A percentile compares a stretch with the other conserved stretches of the same genome.
These are phyloP conservation scores for Candida glaebosa DNA, from an alignment of 805 yeast species.

Conservation along the genomic window DNA sequence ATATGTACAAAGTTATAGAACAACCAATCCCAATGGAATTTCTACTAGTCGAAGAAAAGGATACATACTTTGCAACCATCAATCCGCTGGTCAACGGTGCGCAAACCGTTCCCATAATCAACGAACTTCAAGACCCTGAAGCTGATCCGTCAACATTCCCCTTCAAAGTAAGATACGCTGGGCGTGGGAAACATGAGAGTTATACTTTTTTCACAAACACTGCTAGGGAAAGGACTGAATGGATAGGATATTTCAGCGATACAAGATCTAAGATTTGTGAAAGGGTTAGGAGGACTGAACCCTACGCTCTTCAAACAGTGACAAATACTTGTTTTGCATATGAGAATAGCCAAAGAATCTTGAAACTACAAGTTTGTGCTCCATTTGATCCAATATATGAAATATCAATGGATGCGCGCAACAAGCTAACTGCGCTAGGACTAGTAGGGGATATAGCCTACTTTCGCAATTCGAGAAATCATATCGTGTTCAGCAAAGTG, in stretches of 20 bases:
- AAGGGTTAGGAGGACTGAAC: conserved; percentile 39
- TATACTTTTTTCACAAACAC: conserved; percentile 49
- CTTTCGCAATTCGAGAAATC: conserved; percentile 16
- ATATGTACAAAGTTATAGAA: conserved; percentile 43
- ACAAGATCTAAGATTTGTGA: conserved; percentile 17
- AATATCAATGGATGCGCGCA: conserved; percentile 19
- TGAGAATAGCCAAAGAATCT: conserved; percentile 49
- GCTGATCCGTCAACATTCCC: conserved; percentile 33
- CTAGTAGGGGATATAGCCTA: conserved; percentile 23
- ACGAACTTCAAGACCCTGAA: conserved; percentile 14
- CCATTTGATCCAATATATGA: conserved; percentile 49
- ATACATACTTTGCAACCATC: conserved; percentile 2
- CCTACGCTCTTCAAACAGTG: conserved; percentile 51
- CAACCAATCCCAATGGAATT: conserved; percentile 62
- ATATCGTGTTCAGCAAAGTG: conserved; percentile 32
- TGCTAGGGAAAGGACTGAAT: conserved; percentile 49
- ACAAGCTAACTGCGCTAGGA: conserved; percentile 19
- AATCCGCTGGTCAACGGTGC: background rate
- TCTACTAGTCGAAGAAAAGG: conserved; percentile 46
- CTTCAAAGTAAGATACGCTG: conserved; percentile 56
- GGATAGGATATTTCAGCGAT: conserved; percentile 42
- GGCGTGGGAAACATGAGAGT: conserved; percentile 50
- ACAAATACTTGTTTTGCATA: conserved; percentile 63
- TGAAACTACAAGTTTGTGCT: conserved; percentile 51
- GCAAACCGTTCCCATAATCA: background rate